These are phyloP conservation scores for Pittosporum tobira DNA, from an alignment of 129 eudicot species.

Conservation along the genomic window DNA sequence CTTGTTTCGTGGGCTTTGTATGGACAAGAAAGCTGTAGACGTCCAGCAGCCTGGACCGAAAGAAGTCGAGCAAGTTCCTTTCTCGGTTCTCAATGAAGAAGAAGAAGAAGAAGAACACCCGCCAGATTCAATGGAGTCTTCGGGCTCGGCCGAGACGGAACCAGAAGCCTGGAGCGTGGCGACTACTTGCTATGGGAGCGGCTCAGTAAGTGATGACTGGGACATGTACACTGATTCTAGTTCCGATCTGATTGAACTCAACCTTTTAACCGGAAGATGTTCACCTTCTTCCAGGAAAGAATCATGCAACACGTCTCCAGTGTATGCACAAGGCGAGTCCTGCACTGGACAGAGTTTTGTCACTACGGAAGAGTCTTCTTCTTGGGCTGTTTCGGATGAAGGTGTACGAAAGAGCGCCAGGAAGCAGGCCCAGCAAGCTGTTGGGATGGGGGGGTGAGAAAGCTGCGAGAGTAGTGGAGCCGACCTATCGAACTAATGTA, in stretches of 20 bases:
- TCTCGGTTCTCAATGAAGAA: constrained; percentile 30
- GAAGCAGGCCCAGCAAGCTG: constrained; percentile 26
- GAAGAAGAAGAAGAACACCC: constrained; percentile 28
- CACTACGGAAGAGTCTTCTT: constrained; percentile 62
- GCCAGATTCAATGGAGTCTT: constrained; percentile 56
- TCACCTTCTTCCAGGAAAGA: constrained; percentile 12
- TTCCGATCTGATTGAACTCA: constrained; percentile 75
- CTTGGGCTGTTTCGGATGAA: constrained; percentile 41
- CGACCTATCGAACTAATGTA: constrained; percentile 15
- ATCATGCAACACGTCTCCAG: constrained; percentile 25
- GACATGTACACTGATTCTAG: constrained; percentile 74
- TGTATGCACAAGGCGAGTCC: constrained; percentile 68
- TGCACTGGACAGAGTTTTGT: constrained; percentile 75
- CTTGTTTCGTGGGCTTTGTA: constrained; percentile 40
- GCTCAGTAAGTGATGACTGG: constrained; percentile 28
- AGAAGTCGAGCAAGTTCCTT: constrained; percentile 27
- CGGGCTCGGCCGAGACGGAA: constrained; percentile 71
- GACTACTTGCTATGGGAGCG: constrained; percentile 17
- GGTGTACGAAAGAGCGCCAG: constrained; percentile 24
- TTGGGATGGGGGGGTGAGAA: constrained; percentile 45
- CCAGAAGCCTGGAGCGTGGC: constrained; percentile 39
- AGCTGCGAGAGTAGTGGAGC: constrained; percentile 41
- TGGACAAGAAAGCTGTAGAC: constrained; percentile 32
- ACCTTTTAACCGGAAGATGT: constrained; percentile 31
- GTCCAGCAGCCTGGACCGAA: constrained; percentile 3